Conservation (phyloP, 2,329 filamentous ascomycete species). For the Stagonosporopsis rhizophila region DNA sequence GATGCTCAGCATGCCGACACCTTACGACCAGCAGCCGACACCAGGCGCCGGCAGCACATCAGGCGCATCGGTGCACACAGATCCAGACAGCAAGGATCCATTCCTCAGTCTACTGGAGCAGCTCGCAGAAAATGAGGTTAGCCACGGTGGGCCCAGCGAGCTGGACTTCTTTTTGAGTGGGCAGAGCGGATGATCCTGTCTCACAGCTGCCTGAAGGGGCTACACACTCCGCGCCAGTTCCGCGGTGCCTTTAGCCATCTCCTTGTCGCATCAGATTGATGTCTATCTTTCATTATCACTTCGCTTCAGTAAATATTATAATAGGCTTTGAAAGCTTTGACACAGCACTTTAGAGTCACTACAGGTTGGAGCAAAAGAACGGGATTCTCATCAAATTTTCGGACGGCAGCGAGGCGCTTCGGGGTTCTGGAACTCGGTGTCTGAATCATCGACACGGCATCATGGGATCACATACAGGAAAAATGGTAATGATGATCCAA, state of each 20-base stretch:
- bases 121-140: constrained; percentile 80
- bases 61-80: constrained; percentile 50
- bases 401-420: constrained; percentile 17
- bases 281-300: constrained; percentile 6
- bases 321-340: constrained; percentile 13
- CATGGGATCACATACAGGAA: constrained; percentile 13
- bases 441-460: constrained; percentile 14
- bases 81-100: constrained; percentile 73
- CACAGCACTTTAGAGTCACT: not conserved
- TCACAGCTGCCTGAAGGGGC: constrained; percentile 14
- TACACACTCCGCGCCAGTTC: constrained; percentile 7
- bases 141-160: constrained; percentile 72
- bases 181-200: constrained; percentile 31
- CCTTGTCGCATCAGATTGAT: constrained; percentile 5
- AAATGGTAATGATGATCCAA: constrained; percentile 8
- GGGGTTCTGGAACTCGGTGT: constrained; percentile 15
- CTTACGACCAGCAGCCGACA: constrained; percentile 54
- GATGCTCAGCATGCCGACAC: constrained; percentile 52
- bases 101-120: constrained; percentile 82
- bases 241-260: constrained; percentile 5
- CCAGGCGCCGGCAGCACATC: constrained; percentile 54
- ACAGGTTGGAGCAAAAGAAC: constrained; percentile 7
- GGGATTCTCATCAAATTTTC: constrained; percentile 4
- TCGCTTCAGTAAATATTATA: constrained; percentile 15
- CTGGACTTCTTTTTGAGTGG: constrained; percentile 75